A percentile compares a stretch with the other conserved stretches of the same genome.
Evolutionary conservation across 345 rosid genomes (phyloP).

Genomic region (Nephelium lappaceum): DNA sequence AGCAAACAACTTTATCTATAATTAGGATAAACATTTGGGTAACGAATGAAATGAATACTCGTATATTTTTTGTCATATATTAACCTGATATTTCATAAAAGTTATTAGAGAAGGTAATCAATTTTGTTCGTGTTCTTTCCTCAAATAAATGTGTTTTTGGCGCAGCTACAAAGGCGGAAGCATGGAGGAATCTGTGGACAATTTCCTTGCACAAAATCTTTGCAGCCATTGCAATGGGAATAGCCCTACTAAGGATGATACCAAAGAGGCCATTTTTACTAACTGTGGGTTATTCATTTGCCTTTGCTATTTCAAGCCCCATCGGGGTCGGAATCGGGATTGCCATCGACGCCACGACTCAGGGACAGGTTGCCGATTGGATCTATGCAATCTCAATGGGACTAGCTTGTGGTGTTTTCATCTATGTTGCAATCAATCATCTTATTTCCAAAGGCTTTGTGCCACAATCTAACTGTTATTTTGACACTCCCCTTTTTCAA

Average conservation of each 20-base stretch:
- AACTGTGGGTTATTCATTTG: slow-evolving; percentile 65
- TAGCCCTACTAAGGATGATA: slow-evolving; percentile 73
- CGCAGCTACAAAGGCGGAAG: slow-evolving; percentile 52
- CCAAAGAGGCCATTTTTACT: slow-evolving; percentile 77
- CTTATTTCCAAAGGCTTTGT: slow-evolving; percentile 79
- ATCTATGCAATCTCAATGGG: slow-evolving; percentile 77
- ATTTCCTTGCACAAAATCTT: slow-evolving; percentile 80
- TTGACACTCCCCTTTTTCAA: slow-evolving; percentile 73
- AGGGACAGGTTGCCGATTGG: slow-evolving; percentile 72
- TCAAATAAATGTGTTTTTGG: background rate
- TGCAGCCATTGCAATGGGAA: slow-evolving; percentile 90
- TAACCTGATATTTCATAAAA: no score
- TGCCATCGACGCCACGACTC: slow-evolving; percentile 74
- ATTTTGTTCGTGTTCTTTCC: background rate
- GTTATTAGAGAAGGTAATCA: no score
- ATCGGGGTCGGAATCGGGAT: slow-evolving; percentile 85
- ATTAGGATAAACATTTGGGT: background rate
- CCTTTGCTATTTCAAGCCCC: slow-evolving; percentile 80
- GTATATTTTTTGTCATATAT: no score
- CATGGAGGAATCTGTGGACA: slow-evolving; percentile 94
- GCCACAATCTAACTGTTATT: slow-evolving; percentile 50
- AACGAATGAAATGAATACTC: no score
- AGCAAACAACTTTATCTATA: no score
- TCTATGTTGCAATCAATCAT: slow-evolving; percentile 81
- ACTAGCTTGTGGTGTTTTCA: slow-evolving; percentile 82